Evolutionary conservation across 805 yeast genomes (phyloP).

Genomic region (Saturnispora silvae): DNA sequence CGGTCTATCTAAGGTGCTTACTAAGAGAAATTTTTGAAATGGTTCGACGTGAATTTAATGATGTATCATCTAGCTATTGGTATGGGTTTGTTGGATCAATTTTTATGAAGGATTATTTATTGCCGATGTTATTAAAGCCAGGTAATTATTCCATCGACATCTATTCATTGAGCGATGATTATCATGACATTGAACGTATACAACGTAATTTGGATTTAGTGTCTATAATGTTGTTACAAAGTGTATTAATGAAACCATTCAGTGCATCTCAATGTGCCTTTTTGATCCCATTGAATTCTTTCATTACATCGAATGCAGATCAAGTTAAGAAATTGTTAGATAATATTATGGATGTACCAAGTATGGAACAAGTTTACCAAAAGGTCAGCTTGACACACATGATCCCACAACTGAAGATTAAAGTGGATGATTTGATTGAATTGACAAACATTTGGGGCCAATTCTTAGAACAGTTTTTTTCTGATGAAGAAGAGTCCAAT

Average conservation of each 20-base stretch:
- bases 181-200: conserved; percentile 20
- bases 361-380: conserved; percentile 48
- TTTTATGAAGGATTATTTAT: conserved; percentile 42
- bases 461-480: conserved; percentile 27
- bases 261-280: conserved; percentile 44
- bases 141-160: conserved; percentile 44
- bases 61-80: conserved; percentile 47
- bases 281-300: conserved; percentile 73
- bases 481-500: conserved; percentile 1
- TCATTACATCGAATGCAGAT: conserved; percentile 41
- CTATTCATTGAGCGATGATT: conserved; percentile 16
- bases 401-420: conserved; percentile 51
- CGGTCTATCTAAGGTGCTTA: conserved; percentile 47
- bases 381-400: conserved; percentile 32
- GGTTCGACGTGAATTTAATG: conserved; percentile 37
- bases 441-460: conserved; percentile 33
- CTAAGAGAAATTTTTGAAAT: conserved; percentile 32
- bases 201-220: conserved; percentile 46
- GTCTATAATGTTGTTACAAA: conserved; percentile 50
- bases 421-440: conserved; percentile 34
- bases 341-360: conserved; percentile 41
- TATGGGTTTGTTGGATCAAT: conserved; percentile 61
- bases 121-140: conserved; percentile 38
- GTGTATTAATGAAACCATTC: conserved; percentile 61
- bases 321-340: conserved; percentile 35